Evolutionary conservation across 148 eudicot species (phyloP).

Genomic region (Suaeda aralocaspica): DNA sequence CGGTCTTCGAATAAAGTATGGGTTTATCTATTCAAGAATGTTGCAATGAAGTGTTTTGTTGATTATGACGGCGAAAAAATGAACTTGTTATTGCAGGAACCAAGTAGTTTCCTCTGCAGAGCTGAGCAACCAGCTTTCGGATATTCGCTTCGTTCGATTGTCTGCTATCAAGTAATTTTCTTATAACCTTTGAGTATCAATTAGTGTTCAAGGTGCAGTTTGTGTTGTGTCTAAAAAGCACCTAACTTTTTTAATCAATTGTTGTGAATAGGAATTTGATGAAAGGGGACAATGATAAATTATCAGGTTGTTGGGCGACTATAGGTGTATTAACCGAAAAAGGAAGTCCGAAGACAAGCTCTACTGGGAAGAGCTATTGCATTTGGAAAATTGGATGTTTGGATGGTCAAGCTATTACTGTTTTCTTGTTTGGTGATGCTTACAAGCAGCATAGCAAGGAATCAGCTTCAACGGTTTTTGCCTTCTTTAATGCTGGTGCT

Average conservation of each 20-base stretch:
- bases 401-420: constrained; percentile 63
- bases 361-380: constrained; percentile 64
- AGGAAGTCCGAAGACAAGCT: constrained; percentile 55
- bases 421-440: constrained; percentile 96
- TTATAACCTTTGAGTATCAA: background rate
- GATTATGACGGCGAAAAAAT: background rate
- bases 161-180: constrained; percentile 68
- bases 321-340: constrained; percentile 76
- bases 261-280: constrained; percentile 58
- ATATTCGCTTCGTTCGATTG: constrained; percentile 80
- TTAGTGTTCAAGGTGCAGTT: background rate
- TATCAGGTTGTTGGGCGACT: constrained; percentile 96
- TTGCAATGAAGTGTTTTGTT: constrained; percentile 4
- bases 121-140: constrained; percentile 68
- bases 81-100: constrained; percentile 42
- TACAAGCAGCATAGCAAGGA: constrained; percentile 56
- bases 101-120: constrained; percentile 63
- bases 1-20: constrained; percentile 74
- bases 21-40: background rate
- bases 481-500: constrained; percentile 58
- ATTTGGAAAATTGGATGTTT: constrained; percentile 88
- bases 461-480: constrained; percentile 55
- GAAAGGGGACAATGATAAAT: constrained; percentile 75
- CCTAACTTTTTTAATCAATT: constrained; percentile 18
- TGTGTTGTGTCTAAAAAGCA: constrained; percentile 5